Evolutionary conservation across 257 asterid genomes (phyloP).

Genomic region (Orobanche coerulescens): DNA sequence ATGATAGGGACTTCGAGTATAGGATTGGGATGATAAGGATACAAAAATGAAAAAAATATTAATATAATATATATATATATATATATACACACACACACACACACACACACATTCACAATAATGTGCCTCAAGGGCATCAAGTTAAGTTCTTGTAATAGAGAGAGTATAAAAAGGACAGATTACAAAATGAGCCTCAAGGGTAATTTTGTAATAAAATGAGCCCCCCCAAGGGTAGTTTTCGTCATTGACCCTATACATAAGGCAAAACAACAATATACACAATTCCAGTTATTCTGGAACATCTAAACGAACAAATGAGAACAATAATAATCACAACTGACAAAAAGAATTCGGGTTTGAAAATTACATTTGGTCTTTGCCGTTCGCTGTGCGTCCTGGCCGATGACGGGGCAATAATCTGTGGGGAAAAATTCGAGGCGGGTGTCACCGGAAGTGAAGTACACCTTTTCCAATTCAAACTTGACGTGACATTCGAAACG

Average conservation of each 20-base stretch:
- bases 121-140: too few relatives aligned
- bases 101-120: too few relatives aligned
- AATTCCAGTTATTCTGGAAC: neutral
- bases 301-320: neutral
- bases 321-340: neutral
- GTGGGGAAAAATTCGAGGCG: conserved; percentile 52
- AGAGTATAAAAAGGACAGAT: too few relatives aligned
- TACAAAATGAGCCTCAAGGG: neutral
- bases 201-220: neutral
- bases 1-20: neutral
- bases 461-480: conserved; percentile 47
- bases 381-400: conserved; percentile 44
- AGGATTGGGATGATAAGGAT: neutral
- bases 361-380: conserved; percentile 48
- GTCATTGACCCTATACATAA: neutral
- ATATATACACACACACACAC: too few relatives aligned
- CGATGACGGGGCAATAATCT: conserved; percentile 39
- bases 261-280: neutral
- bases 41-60: neutral
- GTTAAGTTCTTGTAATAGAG: too few relatives aligned
- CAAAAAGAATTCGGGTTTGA: conserved; percentile 9
- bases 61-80: too few relatives aligned
- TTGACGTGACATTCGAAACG: conserved; percentile 30
- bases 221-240: neutral
- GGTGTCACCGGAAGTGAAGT: conserved; percentile 78